Conservation (phyloP, 1,139 yeast species). For the Scheffersomyces quercinus region DNA sequence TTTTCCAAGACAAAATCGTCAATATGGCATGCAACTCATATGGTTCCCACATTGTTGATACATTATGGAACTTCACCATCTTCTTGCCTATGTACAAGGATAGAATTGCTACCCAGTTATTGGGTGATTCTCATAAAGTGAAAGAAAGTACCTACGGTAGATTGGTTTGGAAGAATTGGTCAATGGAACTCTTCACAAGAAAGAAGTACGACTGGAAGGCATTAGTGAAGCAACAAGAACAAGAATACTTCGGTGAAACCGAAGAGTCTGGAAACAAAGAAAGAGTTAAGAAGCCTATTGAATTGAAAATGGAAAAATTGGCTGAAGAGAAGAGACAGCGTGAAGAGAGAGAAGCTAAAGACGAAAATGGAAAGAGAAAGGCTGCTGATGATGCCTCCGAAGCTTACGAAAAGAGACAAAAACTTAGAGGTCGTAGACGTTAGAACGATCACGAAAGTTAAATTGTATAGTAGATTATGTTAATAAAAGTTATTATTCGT, state of each 20-base stretch:
- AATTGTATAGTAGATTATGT: constrained; percentile 5
- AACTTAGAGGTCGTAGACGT: constrained; percentile 29
- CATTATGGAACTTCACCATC: constrained; percentile 75
- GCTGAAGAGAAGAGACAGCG: constrained; percentile 32
- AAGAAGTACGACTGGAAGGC: constrained; percentile 84
- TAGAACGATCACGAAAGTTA: constrained; percentile 3
- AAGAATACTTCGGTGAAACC: constrained; percentile 37
- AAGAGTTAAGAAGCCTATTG: constrained; percentile 41
- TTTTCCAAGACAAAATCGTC: constrained; percentile 53
- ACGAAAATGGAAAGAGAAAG: constrained; percentile 17
- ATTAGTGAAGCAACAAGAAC: constrained; percentile 69
- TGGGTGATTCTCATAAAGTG: constrained; percentile 61
- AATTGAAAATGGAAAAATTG: constrained; percentile 44
- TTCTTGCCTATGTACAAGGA: constrained; percentile 85
- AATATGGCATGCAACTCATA: constrained; percentile 80
- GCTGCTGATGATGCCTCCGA: constrained; percentile 17
- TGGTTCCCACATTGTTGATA: constrained; percentile 90
- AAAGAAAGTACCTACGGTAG: constrained; percentile 87
- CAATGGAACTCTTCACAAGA: constrained; percentile 72
- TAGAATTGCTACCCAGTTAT: constrained; percentile 71
- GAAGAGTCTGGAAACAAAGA: constrained; percentile 14
- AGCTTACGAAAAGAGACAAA: constrained; percentile 20
- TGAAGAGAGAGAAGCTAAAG: constrained; percentile 23
- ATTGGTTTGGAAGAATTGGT: constrained; percentile 95
- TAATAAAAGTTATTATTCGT: background rate